These are phyloP conservation scores for Phaeosphaeriaceae sp. DNA, from an alignment of 2,329 filamentous ascomycete species.

Conservation along the genomic window DNA sequence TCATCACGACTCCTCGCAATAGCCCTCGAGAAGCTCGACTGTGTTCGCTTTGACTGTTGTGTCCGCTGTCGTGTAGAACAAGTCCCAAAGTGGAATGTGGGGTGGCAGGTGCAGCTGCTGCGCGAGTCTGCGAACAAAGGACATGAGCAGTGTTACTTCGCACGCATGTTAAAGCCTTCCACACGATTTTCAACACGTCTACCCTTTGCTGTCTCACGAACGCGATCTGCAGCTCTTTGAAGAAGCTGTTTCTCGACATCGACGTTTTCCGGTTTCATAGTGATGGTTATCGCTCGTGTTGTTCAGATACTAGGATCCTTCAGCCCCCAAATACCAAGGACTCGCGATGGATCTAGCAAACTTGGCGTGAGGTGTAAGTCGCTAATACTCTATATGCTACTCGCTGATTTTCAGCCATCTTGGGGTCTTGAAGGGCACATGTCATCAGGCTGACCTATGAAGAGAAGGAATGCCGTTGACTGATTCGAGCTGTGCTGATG, in stretches of 20 bases:
- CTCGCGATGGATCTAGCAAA: not conserved
- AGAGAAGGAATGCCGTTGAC: not conserved
- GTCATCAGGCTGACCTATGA: not conserved
- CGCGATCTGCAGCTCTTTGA: not conserved
- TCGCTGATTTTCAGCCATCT: not conserved
- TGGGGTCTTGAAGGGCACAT: not conserved
- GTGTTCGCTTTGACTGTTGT: not conserved
- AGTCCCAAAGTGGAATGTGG: not conserved
- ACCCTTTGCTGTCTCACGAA: not conserved
- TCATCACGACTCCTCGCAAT: not conserved
- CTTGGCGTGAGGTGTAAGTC: not conserved
- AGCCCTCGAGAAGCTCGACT: not conserved
- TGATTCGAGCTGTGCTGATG: not conserved
- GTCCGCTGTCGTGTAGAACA: not conserved
- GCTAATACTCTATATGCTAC: not conserved
- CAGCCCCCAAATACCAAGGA: slow-evolving; percentile 3
- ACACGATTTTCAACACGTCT: not conserved
- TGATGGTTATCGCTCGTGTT: not conserved
- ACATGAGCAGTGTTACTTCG: not conserved
- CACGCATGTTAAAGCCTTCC: not conserved
- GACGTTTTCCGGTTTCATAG: not conserved
- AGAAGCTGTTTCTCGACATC: not conserved
- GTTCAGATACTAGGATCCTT: not conserved
- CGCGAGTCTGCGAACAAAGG: not conserved
- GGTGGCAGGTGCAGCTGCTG: not conserved